A percentile compares a stretch with the other conserved stretches of the same genome.
These are phyloP conservation scores for Termitomyces sp. DNA, from an alignment of 768 basidiomycete species.

Conservation along the genomic window DNA sequence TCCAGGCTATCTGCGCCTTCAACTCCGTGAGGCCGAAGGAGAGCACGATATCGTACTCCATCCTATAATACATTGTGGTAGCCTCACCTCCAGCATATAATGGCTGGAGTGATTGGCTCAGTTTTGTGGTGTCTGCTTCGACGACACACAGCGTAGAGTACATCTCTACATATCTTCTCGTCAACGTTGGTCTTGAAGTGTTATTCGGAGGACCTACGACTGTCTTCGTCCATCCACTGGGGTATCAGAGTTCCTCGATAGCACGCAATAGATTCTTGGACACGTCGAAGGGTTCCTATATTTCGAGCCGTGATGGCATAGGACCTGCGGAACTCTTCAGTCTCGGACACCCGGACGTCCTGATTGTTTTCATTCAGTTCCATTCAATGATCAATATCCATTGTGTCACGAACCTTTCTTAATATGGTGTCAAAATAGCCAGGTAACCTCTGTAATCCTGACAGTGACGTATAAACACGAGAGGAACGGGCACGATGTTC, in stretches of 20 bases:
- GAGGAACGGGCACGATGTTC: constrained; percentile 18
- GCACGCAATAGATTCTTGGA: constrained; percentile 14
- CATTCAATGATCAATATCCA: background rate
- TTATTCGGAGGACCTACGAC: constrained; percentile 9
- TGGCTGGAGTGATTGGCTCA: constrained; percentile 4
- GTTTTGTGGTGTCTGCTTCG: constrained; percentile 15
- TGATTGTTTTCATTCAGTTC: constrained; percentile 14
- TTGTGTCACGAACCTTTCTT: constrained; percentile 14
- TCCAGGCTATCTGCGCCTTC: constrained; percentile 49
- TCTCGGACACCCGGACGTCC: constrained; percentile 32
- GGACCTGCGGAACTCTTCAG: constrained; percentile 19
- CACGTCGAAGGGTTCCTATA: constrained; percentile 4
- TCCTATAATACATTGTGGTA: constrained; percentile 22
- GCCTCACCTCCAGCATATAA: background rate
- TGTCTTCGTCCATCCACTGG: constrained; percentile 23
- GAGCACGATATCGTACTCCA: constrained; percentile 41
- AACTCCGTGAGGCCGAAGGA: constrained; percentile 53
- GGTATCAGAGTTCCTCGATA: constrained; percentile 21
- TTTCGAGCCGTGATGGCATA: constrained; percentile 7
- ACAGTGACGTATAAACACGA: background rate
- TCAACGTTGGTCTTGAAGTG: background rate
- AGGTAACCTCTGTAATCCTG: constrained; percentile 13
- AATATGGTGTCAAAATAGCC: constrained; percentile 23
- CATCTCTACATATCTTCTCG: constrained; percentile 9
- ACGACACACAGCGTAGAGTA: constrained; percentile 21